Conservation (phyloP, 202 grass and related monocot genomes). For the Digitaria exilis region DNA sequence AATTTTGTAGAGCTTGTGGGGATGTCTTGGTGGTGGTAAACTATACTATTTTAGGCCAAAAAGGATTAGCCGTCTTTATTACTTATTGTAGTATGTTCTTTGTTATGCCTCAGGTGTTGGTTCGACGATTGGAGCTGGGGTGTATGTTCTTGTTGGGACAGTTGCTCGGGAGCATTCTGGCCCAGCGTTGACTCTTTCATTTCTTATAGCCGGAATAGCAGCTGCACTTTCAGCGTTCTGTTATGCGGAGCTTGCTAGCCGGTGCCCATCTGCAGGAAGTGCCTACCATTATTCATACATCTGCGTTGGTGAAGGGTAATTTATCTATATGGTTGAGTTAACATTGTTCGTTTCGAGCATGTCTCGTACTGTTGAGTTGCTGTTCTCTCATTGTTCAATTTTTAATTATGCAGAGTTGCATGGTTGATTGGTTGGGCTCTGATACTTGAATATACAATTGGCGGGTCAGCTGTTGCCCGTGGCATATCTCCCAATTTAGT, state of each 20-base stretch:
- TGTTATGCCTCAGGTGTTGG: conserved; percentile 69
- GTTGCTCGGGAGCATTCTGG: conserved; percentile 91
- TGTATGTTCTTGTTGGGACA: conserved; percentile 95
- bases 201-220: conserved; percentile 92
- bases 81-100: background rate
- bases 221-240: conserved; percentile 96
- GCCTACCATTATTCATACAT: conserved; percentile 99
- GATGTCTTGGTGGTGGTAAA: background rate
- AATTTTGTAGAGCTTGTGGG: background rate
- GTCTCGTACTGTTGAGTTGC: background rate
- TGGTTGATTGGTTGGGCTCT: conserved; percentile 98
- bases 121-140: conserved; percentile 90
- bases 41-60: background rate
- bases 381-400: background rate
- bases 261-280: conserved; percentile 92
- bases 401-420: conserved; percentile 66
- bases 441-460: conserved; percentile 95
- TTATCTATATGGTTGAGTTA: background rate
- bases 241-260: conserved; percentile 94
- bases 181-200: conserved; percentile 80
- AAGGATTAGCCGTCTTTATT: background rate
- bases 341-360: conserved; percentile 2
- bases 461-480: conserved; percentile 89
- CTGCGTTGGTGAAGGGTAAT: conserved; percentile 96
- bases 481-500: conserved; percentile 97